A percentile compares a stretch with the other conserved stretches of the same genome.
Conservation (phyloP, 768 basidiomycete species). For the Lactarius hatsudake region DNA sequence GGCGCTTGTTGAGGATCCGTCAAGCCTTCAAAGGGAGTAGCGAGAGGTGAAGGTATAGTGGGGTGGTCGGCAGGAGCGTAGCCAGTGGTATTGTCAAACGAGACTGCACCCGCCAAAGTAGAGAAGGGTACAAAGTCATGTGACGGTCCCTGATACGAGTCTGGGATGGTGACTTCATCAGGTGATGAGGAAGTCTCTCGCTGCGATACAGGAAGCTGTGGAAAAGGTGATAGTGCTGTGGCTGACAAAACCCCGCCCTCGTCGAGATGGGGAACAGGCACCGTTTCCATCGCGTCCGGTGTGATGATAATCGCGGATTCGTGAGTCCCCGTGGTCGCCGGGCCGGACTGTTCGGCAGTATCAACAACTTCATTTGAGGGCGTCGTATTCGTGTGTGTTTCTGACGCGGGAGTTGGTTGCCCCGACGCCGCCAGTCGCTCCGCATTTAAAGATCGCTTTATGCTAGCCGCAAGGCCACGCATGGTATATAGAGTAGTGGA, state of each 20-base stretch:
- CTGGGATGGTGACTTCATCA: neutral
- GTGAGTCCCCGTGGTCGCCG: neutral
- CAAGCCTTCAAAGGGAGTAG: neutral
- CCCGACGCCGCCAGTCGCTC: conserved; percentile 14
- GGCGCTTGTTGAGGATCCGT: neutral
- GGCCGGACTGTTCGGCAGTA: neutral
- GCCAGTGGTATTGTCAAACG: conserved; percentile 9
- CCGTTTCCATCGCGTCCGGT: neutral
- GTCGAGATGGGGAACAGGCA: neutral
- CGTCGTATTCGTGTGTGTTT: neutral
- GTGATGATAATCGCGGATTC: neutral
- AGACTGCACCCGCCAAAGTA: conserved; percentile 20
- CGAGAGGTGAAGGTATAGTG: neutral
- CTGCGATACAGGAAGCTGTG: neutral
- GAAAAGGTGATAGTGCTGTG: neutral
- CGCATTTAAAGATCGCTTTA: conserved; percentile 22
- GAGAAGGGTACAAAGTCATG: conserved; percentile 16
- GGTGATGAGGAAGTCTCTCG: neutral
- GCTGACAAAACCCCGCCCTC: neutral
- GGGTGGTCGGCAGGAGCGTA: neutral
- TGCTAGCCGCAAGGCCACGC: conserved; percentile 23
- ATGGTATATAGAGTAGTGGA: conserved; percentile 12
- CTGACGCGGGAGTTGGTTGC: neutral
- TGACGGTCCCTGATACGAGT: conserved; percentile 1
- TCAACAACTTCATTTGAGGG: neutral